phyloP scores from a whole-genome alignment of 306 rosid species.

The Prunus mume region DNA sequence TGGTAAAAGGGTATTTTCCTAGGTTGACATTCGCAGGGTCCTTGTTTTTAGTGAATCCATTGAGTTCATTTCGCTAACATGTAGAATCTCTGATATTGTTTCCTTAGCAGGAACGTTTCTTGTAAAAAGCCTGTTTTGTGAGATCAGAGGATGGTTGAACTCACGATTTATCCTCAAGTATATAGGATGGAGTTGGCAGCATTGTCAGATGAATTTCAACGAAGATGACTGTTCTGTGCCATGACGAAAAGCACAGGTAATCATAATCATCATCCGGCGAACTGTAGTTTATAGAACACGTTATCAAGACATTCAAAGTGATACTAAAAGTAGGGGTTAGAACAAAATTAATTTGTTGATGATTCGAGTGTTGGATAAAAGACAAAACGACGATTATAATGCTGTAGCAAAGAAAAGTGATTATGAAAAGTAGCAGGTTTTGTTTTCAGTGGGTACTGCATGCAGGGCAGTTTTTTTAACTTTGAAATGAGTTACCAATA shows the following conservation, averaged over 20 bases:
- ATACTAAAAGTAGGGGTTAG: neutral
- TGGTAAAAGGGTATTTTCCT: neutral
- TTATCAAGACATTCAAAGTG: neutral
- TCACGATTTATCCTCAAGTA: neutral
- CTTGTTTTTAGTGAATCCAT: neutral
- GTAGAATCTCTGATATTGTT: neutral
- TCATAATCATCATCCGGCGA: neutral
- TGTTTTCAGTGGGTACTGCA: neutral
- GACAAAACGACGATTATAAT: neutral
- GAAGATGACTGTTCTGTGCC: neutral
- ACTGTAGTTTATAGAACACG: neutral
- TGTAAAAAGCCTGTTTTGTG: neutral
- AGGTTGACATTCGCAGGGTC: neutral
- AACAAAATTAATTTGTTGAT: neutral
- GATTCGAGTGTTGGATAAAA: neutral
- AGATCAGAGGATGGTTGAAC: neutral
- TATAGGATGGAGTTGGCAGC: neutral
- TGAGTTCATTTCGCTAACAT: neutral
- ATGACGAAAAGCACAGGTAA: neutral
- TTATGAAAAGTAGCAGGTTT: neutral
- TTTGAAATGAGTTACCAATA: too few relatives aligned
- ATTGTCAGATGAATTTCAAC: neutral
- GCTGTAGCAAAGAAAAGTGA: neutral
- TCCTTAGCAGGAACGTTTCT: conserved; percentile 6
- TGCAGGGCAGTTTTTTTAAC: neutral